phyloP scores from a whole-genome alignment of 192 early-diverging fungal species.

The Entophlyctis helioformis region DNA sequence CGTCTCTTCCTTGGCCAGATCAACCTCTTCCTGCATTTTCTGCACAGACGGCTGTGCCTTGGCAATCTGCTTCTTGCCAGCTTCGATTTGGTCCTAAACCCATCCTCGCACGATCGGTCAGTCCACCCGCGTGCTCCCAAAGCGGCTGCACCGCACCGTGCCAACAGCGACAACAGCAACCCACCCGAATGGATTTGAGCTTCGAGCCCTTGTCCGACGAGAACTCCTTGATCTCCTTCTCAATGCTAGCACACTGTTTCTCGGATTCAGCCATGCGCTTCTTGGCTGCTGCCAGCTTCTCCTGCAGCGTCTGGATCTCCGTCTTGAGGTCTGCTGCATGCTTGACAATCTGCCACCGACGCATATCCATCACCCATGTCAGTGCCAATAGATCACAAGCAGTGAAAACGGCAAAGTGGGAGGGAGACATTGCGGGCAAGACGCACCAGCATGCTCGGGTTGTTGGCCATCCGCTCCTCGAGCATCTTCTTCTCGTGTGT shows the following conservation, averaged over 20 bases:
- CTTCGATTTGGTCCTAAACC: too few relatives aligned
- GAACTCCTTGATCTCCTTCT: conserved; percentile 80
- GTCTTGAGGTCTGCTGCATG: conserved; percentile 43
- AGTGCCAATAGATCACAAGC: conserved; percentile 11
- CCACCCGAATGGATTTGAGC: conserved; percentile 60
- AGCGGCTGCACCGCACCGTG: too few relatives aligned
- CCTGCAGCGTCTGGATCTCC: conserved; percentile 35
- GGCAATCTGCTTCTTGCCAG: conserved; percentile 51
- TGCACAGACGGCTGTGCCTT: conserved; percentile 40
- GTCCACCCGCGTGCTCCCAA: too few relatives aligned
- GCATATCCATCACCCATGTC: background rate
- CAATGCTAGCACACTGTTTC: conserved; percentile 44
- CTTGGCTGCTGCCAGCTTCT: conserved; percentile 25
- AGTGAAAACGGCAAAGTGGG: too few relatives aligned
- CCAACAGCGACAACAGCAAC: too few relatives aligned
- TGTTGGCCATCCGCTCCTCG: conserved; percentile 67
- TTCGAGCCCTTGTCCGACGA: conserved; percentile 79
- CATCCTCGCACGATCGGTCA: too few relatives aligned
- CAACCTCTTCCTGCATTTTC: conserved; percentile 53
- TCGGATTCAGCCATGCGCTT: conserved; percentile 32
- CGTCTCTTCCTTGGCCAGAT: conserved; percentile 51
- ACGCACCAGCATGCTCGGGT: conserved; percentile 55
- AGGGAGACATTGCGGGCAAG: background rate
- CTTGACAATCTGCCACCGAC: conserved; percentile 27
- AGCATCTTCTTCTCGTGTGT: conserved; percentile 64